phyloP scores from a whole-genome alignment of 495 filamentous ascomycete genomes.

The Aspergillus kassunensis region DNA sequence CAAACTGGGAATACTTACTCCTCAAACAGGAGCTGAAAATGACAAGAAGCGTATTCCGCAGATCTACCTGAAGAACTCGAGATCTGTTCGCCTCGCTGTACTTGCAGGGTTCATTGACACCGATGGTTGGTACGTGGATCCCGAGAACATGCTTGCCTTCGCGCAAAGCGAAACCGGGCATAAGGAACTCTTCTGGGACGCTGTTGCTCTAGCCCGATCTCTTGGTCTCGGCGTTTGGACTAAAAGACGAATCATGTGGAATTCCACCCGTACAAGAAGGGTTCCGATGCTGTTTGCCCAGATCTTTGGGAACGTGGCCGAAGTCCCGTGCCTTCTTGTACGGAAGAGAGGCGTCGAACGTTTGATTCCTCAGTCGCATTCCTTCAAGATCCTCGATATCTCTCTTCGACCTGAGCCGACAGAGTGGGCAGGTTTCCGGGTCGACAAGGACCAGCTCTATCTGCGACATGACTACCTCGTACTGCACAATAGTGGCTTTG shows the following conservation, averaged over 20 bases:
- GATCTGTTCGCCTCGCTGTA: background rate
- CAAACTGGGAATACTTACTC: background rate
- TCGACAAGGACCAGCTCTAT: constrained; percentile 49
- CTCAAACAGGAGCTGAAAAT: background rate
- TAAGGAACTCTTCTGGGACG: background rate
- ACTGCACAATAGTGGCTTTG: constrained; percentile 56
- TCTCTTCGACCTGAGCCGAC: constrained; percentile 32
- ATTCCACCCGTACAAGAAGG: background rate
- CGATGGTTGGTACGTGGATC: background rate
- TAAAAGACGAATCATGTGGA: background rate
- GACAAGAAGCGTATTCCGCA: background rate
- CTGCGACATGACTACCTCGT: constrained; percentile 44
- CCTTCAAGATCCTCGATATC: constrained; percentile 37
- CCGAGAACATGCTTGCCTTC: background rate
- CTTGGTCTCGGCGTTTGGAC: background rate
- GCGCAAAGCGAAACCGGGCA: background rate
- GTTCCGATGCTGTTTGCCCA: background rate
- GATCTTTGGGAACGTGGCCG: background rate
- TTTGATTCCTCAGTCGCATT: constrained; percentile 20
- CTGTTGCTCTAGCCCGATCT: background rate
- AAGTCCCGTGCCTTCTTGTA: background rate
- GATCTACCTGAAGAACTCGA: background rate
- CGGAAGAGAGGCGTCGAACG: background rate
- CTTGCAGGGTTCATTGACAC: background rate
- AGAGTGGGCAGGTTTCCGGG: constrained; percentile 43